A percentile compares a stretch with the other conserved stretches of the same genome.
Evolutionary conservation across 371 early-diverging fungal genomes (phyloP).

Genomic region (Fennellomyces sp.): DNA sequence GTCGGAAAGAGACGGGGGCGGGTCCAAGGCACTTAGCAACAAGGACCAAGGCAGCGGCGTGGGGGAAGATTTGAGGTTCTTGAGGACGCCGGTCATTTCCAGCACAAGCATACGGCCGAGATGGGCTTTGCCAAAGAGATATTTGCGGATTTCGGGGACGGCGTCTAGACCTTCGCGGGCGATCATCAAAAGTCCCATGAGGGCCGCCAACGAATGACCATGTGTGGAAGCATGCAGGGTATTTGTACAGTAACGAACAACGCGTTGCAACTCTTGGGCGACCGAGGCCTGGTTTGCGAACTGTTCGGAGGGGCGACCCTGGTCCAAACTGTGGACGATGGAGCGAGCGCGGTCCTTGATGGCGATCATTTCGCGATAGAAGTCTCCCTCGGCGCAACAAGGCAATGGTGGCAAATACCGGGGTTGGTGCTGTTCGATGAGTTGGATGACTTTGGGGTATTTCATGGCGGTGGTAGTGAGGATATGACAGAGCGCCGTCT

Average conservation of each 20-base stretch:
- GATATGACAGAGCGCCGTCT: conserved; percentile 32
- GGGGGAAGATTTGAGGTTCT: conserved; percentile 25
- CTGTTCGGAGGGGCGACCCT: conserved; percentile 32
- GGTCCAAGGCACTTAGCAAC: conserved; percentile 1
- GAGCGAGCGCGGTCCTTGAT: conserved; percentile 20
- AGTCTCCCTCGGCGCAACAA: conserved; percentile 7
- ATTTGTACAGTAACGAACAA: conserved; percentile 21
- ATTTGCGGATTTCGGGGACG: conserved; percentile 30
- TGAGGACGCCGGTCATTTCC: conserved; percentile 35
- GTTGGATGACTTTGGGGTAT: conserved; percentile 18
- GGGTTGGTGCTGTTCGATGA: conserved; percentile 8
- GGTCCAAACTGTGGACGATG: conserved; percentile 30
- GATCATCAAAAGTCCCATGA: conserved; percentile 28
- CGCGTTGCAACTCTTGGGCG: conserved; percentile 18
- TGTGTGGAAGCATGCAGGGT: conserved; percentile 17
- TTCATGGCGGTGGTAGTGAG: conserved; percentile 24
- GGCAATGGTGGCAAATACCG: too few species aligned
- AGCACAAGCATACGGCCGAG: conserved; percentile 35
- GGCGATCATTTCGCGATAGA: conserved; percentile 12
- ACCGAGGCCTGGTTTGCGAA: conserved; percentile 30
- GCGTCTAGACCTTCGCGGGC: conserved; percentile 26
- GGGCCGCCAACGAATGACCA: conserved; percentile 13
- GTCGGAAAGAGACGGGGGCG: conserved; percentile 5
- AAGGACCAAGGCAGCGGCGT: conserved; percentile 1
- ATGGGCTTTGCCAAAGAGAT: conserved; percentile 35